A percentile compares a stretch with the other conserved stretches of the same genome.
Conservation (phyloP, 169 alveolate species). For the Eimeria maxima region DNA sequence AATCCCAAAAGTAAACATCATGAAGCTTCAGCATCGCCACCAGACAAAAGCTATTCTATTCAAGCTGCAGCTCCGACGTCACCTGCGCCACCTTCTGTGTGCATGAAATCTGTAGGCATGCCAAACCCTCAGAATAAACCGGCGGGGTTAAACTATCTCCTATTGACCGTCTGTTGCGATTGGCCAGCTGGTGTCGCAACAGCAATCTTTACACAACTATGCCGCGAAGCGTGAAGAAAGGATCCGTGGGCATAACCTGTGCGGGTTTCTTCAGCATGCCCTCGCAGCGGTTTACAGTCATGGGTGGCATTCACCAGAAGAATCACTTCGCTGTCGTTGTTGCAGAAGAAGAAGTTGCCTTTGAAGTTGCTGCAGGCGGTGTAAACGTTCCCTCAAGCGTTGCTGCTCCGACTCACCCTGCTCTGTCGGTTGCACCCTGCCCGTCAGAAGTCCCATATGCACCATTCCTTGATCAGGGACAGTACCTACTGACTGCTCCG, state of each 20-base stretch:
- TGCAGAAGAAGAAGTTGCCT: constrained; percentile 55
- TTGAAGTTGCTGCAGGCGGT: constrained; percentile 57
- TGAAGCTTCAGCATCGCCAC: constrained; percentile 13
- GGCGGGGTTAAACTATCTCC: background rate
- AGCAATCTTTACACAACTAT: constrained; percentile 9
- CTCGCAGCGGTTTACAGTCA: background rate
- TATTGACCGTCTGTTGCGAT: background rate
- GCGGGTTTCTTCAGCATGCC: constrained; percentile 2
- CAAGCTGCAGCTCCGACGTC: constrained; percentile 26
- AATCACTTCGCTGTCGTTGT: constrained; percentile 43
- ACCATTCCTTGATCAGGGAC: background rate
- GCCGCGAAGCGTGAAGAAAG: background rate
- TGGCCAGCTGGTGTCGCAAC: background rate
- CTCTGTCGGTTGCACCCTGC: background rate
- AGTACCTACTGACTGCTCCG: constrained; percentile 3
- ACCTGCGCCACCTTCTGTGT: constrained; percentile 29
- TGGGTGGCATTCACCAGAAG: constrained; percentile 41
- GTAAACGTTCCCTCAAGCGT: constrained; percentile 48
- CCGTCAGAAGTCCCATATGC: constrained; percentile 2
- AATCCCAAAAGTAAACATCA: constrained; percentile 18
- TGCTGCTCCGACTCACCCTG: constrained; percentile 51
- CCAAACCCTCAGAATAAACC: constrained; percentile 25
- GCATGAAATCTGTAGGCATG: constrained; percentile 21
- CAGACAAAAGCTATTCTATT: constrained; percentile 27
- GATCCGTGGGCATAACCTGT: background rate